Percentiles rank a stretch among this genome's conserved stretches.
These are phyloP conservation scores for Candida anglica DNA, from an alignment of 805 yeast genomes.

Conservation along the genomic window DNA sequence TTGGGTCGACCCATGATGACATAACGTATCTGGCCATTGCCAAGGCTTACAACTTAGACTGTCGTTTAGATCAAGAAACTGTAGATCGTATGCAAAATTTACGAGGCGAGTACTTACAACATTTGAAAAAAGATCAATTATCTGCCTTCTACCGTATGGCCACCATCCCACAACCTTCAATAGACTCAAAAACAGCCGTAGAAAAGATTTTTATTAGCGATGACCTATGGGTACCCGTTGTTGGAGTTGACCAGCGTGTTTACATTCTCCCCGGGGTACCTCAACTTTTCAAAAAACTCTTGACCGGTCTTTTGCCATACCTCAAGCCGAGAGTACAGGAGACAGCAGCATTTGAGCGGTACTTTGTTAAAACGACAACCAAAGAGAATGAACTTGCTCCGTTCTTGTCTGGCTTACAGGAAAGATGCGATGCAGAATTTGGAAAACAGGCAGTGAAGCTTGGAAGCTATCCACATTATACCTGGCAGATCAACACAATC, in stretches of 20 bases:
- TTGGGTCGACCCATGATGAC: slow-evolving; percentile 91
- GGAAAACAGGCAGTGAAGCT: slow-evolving; percentile 49
- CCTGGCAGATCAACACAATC: slow-evolving; percentile 60
- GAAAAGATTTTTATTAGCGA: slow-evolving; percentile 41
- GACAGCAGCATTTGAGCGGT: slow-evolving; percentile 29
- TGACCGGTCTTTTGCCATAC: slow-evolving; percentile 40
- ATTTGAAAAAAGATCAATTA: slow-evolving; percentile 39
- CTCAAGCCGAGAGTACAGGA: slow-evolving; percentile 22
- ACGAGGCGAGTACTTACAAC: slow-evolving; percentile 32
- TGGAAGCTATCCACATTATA: slow-evolving; percentile 83
- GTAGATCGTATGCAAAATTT: slow-evolving; percentile 55
- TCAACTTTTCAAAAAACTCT: slow-evolving; percentile 55
- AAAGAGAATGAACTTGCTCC: slow-evolving; percentile 72
- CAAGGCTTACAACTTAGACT: slow-evolving; percentile 50
- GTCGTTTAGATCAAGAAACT: slow-evolving; percentile 52
- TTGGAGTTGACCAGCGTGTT: slow-evolving; percentile 59
- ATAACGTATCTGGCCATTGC: slow-evolving; percentile 79
- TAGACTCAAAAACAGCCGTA: slow-evolving; percentile 31
- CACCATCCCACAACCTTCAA: slow-evolving; percentile 50
- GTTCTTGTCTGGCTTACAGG: slow-evolving; percentile 50
- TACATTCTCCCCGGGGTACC: slow-evolving; percentile 86
- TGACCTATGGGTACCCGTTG: slow-evolving; percentile 81
- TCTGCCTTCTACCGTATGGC: slow-evolving; percentile 78
- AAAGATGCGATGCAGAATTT: slow-evolving; percentile 21
- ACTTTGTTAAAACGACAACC: slow-evolving; percentile 56